Conservation (phyloP, 305 asterid species). For the Fraxinus paxiana region DNA sequence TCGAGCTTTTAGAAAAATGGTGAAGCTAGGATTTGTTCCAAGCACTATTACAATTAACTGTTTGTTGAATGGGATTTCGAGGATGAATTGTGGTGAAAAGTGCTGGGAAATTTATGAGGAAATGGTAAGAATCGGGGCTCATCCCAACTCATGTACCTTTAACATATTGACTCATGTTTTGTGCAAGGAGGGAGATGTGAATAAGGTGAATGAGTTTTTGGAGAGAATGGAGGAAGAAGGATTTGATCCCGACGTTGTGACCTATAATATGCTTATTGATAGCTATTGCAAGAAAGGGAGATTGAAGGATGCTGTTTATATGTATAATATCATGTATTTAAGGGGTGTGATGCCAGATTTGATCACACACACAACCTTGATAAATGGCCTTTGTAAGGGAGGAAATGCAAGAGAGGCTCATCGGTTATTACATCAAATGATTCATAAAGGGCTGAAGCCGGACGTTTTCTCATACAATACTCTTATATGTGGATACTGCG, state of each 20-base stretch:
- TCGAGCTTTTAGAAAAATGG: slow-evolving; percentile 43
- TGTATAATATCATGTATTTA: slow-evolving; percentile 60
- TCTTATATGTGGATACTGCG: slow-evolving; percentile 69
- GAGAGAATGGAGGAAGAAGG: slow-evolving; percentile 87
- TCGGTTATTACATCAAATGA: slow-evolving; percentile 56
- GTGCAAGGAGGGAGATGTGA: slow-evolving; percentile 63
- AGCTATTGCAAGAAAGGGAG: slow-evolving; percentile 67
- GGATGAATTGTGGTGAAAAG: slow-evolving; percentile 38
- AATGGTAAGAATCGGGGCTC: slow-evolving; percentile 53
- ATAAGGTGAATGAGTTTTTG: slow-evolving; percentile 57
- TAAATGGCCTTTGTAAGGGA: slow-evolving; percentile 63
- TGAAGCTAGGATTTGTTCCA: slow-evolving; percentile 57
- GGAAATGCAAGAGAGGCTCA: slow-evolving; percentile 64
- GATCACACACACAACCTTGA: slow-evolving; percentile 66
- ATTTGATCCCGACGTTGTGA: slow-evolving; percentile 61
- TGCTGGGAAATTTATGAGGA: slow-evolving; percentile 73
- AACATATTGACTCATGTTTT: slow-evolving; percentile 60
- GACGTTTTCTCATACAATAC: slow-evolving; percentile 61
- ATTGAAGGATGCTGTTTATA: slow-evolving; percentile 64
- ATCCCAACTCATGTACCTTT: slow-evolving; percentile 65
- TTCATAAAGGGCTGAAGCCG: slow-evolving; percentile 58
- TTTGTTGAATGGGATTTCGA: slow-evolving; percentile 59
- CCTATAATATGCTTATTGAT: slow-evolving; percentile 69
- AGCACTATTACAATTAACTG: slow-evolving; percentile 51
- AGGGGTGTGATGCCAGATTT: slow-evolving; percentile 67